A percentile compares a stretch with the other conserved stretches of the same genome.
Evolutionary conservation across 345 rosid genomes (phyloP).

Genomic region (Hibiscus syriacus): DNA sequence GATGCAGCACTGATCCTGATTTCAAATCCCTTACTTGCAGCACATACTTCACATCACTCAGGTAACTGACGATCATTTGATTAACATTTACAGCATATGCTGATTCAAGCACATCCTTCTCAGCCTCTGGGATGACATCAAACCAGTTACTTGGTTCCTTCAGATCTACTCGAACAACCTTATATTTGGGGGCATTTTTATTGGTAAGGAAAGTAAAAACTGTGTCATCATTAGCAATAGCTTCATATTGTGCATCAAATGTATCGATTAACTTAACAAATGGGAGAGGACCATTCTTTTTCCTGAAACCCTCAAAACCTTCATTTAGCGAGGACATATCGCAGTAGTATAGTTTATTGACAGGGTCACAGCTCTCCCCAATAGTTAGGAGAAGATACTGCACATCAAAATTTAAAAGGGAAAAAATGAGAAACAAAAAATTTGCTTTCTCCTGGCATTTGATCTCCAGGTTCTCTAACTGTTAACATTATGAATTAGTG

Average conservation of each 20-base stretch:
- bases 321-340: conserved; percentile 56
- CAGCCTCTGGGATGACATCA: conserved; percentile 53
- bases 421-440: neutral
- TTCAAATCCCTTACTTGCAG: conserved; percentile 72
- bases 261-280: conserved; percentile 67
- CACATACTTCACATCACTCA: conserved; percentile 77
- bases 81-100: conserved; percentile 53
- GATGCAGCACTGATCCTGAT: conserved; percentile 65
- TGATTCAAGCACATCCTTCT: conserved; percentile 72
- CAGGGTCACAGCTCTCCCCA: conserved; percentile 65
- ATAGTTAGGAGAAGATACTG: conserved; percentile 68
- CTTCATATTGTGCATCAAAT: conserved; percentile 59
- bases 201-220: conserved; percentile 73
- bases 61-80: conserved; percentile 68
- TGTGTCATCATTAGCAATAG: conserved; percentile 68
- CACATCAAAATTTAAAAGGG: conserved; percentile 6
- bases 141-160: conserved; percentile 11
- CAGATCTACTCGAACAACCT: conserved; percentile 70
- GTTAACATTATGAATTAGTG: neutral
- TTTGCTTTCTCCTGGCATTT: neutral
- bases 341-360: conserved; percentile 75
- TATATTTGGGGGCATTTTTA: conserved; percentile 79
- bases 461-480: neutral
- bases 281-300: conserved; percentile 44
- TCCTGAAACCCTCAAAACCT: conserved; percentile 64